A percentile compares a stretch with the other conserved stretches of the same genome.
Conservation (phyloP, 2,329 filamentous ascomycete species). For the Decorospora gaudefroyi region DNA sequence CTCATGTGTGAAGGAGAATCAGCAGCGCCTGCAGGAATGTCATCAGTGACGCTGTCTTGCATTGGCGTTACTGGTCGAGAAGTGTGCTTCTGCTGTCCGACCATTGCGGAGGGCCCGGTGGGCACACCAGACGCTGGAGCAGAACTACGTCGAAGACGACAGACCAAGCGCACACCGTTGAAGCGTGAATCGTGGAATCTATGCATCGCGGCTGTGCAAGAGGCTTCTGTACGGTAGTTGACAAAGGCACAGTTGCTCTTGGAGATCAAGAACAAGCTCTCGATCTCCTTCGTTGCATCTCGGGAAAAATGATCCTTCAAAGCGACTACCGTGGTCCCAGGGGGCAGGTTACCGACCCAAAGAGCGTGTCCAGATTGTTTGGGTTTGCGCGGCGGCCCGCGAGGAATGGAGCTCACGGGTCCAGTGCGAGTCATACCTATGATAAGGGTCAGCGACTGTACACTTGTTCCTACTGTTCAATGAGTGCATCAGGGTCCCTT, state of each 20-base stretch:
- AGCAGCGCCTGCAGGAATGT: slow-evolving; percentile 13
- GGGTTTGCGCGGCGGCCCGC: slow-evolving; percentile 69
- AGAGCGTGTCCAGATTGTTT: slow-evolving; percentile 81
- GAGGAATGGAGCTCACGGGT: slow-evolving; percentile 50
- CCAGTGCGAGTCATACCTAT: slow-evolving; percentile 30
- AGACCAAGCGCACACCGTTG: slow-evolving; percentile 81
- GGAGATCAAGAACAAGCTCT: slow-evolving; percentile 90
- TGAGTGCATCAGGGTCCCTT: neutral
- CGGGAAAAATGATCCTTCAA: slow-evolving; percentile 90
- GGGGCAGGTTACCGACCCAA: slow-evolving; percentile 93
- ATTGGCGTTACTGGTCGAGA: slow-evolving; percentile 37
- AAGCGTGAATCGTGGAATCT: slow-evolving; percentile 91
- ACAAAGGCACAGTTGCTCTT: slow-evolving; percentile 98
- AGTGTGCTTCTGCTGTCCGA: slow-evolving; percentile 27
- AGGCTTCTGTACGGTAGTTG: slow-evolving; percentile 82
- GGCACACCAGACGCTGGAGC: slow-evolving; percentile 55
- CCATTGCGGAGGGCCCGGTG: slow-evolving; percentile 59
- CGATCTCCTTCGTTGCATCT: slow-evolving; percentile 73
- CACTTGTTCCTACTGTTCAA: neutral
- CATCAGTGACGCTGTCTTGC: slow-evolving; percentile 17
- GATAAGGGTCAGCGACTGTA: slow-evolving; percentile 4
- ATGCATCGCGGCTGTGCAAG: slow-evolving; percentile 75
- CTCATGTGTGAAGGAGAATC: slow-evolving; percentile 18
- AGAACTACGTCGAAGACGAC: slow-evolving; percentile 69
- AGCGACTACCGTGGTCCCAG: slow-evolving; percentile 76